Percentiles rank a stretch among this genome's conserved stretches.
These are phyloP conservation scores for Dactylonectria estremocensis DNA, from an alignment of 2,329 filamentous ascomycete genomes.

Conservation along the genomic window DNA sequence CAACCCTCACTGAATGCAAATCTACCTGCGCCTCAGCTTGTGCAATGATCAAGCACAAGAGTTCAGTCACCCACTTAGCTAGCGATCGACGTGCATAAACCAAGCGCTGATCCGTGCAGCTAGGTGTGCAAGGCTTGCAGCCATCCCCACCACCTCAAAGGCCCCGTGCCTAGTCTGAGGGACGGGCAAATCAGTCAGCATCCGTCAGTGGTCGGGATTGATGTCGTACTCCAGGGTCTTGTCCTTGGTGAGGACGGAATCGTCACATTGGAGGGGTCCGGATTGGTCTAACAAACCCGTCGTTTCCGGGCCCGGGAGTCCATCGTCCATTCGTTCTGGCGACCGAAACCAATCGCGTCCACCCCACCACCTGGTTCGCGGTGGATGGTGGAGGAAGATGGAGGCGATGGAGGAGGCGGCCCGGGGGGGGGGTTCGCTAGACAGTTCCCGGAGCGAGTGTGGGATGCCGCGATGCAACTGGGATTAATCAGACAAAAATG, in stretches of 20 bases:
- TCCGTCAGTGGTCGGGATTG: neutral
- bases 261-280: neutral
- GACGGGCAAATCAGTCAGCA: no score
- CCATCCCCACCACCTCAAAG: neutral
- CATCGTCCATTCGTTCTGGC: neutral
- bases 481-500: neutral
- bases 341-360: neutral
- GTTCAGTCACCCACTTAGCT: neutral
- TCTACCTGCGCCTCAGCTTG: no score
- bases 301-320: slow-evolving; percentile 5
- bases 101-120: slow-evolving; percentile 4
- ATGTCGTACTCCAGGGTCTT: neutral
- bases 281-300: slow-evolving; percentile 14
- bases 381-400: neutral
- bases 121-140: neutral
- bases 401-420: neutral
- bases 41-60: neutral
- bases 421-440: slow-evolving; percentile 6
- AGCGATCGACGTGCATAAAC: slow-evolving; percentile 11
- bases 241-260: neutral
- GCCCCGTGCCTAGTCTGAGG: neutral
- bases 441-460: neutral
- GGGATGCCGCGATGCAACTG: neutral
- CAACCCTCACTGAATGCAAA: neutral
- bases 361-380: slow-evolving; percentile 9